phyloP scores from a whole-genome alignment of 345 rosid genomes.

The Luvunga scandens region DNA sequence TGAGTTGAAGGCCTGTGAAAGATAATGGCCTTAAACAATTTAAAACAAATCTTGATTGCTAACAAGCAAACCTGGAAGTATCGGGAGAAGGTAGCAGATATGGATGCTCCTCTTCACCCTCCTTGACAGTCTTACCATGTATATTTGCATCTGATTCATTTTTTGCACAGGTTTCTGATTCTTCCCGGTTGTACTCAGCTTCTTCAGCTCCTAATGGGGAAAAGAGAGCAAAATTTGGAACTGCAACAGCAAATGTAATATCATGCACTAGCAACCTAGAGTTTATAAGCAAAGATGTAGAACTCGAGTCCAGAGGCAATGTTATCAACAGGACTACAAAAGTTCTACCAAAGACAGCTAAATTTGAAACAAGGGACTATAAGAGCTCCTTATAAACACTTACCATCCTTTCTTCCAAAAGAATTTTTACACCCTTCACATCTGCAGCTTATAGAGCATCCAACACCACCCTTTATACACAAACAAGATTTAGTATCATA shows the following conservation, averaged over 20 bases:
- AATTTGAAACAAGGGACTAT: background rate
- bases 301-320: background rate
- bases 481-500: slow-evolving; percentile 22
- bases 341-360: background rate
- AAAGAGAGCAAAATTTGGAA: background rate
- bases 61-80: slow-evolving; percentile 28
- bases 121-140: slow-evolving; percentile 2
- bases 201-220: slow-evolving; percentile 23
- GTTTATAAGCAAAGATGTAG: background rate
- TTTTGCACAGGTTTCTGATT: slow-evolving; percentile 20
- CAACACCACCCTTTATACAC: slow-evolving; percentile 56
- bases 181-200: slow-evolving; percentile 29
- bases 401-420: slow-evolving; percentile 47
- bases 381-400: slow-evolving; percentile 17
- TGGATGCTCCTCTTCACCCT: slow-evolving; percentile 26
- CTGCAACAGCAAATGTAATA: background rate
- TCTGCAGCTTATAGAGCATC: slow-evolving; percentile 69
- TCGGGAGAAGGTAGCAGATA: slow-evolving; percentile 19
- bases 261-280: slow-evolving; percentile 1
- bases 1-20: slow-evolving; percentile 19
- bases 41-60: background rate
- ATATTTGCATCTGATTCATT: slow-evolving; percentile 15
- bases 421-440: slow-evolving; percentile 65
- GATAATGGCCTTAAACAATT: background rate
- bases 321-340: background rate